Evolutionary conservation across 805 yeast species (phyloP), one percentile per base, ranked within the genome.

Genomic region (Ogataea saltuana): DNA sequence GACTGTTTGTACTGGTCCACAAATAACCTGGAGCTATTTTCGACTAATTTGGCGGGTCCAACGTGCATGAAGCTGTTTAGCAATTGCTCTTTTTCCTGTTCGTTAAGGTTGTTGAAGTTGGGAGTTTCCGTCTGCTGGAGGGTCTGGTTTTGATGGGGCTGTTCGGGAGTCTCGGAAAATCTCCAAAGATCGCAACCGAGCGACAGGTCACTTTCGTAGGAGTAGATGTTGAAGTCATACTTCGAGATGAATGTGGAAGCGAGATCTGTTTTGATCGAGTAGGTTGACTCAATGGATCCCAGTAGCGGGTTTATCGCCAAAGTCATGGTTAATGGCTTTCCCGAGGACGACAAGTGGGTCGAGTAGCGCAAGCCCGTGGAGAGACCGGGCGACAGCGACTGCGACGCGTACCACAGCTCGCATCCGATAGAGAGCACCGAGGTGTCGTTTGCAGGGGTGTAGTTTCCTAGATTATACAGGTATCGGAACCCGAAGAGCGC

Each of bases 241-340:
- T 84, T 76, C 4, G 96, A 85, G 35, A 89, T 80, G 42, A 91
- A 82, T 0, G 95, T 83, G 1, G 91, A 79, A 22, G 78, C 75
- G 2, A 80, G 73, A 4, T 87, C 79, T 0, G 97, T 86, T 56
- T 83, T 82, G 25, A 89, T 88, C 1, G 96, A 80, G 60, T 90
- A 93, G 0, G 96, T 84, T 1, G 95, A 83, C 3, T 95, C 83
- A 2, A 93, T 65, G 51, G 89, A 90, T 2, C 99, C 99, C 59
- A 91, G 70, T 12, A 93, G 69, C 1, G 99, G 99, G 61, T 93
- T 93, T 45, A 84, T 74, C 0, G 96, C 83, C 29, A 91, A 58
- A 0, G 98, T 85, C 74, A 93, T 76, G 0, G 96, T 86, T 49
- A 90, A 66, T 0, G 99, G 99, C 49, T 88, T 85, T 3, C 95